Evolutionary conservation across 192 early-diverging fungal species (phyloP).

Genomic region (Entrophospora sp.): DNA sequence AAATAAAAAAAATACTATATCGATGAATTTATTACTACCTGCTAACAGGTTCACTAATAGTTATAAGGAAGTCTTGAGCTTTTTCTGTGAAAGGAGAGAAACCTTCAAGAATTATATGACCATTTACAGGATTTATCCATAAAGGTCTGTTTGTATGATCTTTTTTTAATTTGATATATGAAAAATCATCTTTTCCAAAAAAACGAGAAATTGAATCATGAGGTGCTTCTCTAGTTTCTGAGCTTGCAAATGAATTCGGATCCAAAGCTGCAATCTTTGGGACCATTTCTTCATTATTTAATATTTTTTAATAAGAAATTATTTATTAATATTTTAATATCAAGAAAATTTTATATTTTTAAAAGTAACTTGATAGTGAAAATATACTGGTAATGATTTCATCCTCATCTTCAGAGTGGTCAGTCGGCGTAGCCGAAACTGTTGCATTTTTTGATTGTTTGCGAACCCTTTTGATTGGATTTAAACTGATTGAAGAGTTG

Average conservation of each 20-base stretch:
- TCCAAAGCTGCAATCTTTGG: constrained; percentile 34
- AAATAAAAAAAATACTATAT: background rate
- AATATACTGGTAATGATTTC: background rate
- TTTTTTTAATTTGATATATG: constrained; percentile 69
- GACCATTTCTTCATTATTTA: constrained; percentile 17
- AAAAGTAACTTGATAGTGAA: background rate
- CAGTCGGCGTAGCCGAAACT: background rate
- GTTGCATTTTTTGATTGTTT: background rate
- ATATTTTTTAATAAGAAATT: too few relatives aligned
- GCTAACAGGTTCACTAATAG: constrained; percentile 92
- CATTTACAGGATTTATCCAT: constrained; percentile 75
- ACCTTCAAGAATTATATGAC: constrained; percentile 86
- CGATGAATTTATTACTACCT: constrained; percentile 42
- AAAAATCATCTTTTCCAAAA: constrained; percentile 68
- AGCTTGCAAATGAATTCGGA: constrained; percentile 2
- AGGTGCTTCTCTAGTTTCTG: background rate
- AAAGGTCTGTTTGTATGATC: constrained; percentile 87
- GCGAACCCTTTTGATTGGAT: background rate
- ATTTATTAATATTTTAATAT: constrained; percentile 1
- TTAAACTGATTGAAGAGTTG: background rate
- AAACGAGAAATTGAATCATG: constrained; percentile 47
- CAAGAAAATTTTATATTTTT: background rate
- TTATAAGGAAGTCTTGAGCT: constrained; percentile 91
- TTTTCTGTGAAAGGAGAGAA: constrained; percentile 95
- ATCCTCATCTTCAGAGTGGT: constrained; percentile 12